Conservation (phyloP, 805 yeast species). For the Zygoascus bituminiphila region DNA sequence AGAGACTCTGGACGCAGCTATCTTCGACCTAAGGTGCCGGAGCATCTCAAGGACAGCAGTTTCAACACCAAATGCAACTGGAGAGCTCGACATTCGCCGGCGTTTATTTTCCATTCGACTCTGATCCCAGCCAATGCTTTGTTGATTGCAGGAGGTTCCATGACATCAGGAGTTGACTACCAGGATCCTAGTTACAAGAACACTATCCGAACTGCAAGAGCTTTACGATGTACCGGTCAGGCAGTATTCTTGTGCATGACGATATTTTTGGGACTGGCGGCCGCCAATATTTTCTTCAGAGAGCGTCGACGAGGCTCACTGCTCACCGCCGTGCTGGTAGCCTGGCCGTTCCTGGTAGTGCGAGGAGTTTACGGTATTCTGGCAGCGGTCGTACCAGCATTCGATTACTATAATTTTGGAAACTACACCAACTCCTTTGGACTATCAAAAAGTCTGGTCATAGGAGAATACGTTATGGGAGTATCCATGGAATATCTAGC, state of each 20-base stretch:
- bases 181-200: neutral
- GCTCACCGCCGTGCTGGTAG: constrained; percentile 7
- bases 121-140: constrained; percentile 12
- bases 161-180: constrained; percentile 8
- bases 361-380: constrained; percentile 16
- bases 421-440: constrained; percentile 10
- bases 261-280: constrained; percentile 3
- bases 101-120: constrained; percentile 7
- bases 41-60: neutral
- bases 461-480: constrained; percentile 14
- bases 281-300: neutral
- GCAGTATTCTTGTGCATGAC: constrained; percentile 11
- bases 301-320: constrained; percentile 6
- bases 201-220: constrained; percentile 5
- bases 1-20: constrained; percentile 2
- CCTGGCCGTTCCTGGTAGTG: constrained; percentile 11
- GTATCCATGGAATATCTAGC: constrained; percentile 15
- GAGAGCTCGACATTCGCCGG: neutral
- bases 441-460: constrained; percentile 7
- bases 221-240: constrained; percentile 14
- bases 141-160: constrained; percentile 14
- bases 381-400: constrained; percentile 7
- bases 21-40: constrained; percentile 3
- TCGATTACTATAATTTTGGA: constrained; percentile 11
- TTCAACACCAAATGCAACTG: neutral